Evolutionary conservation across 192 early-diverging fungal genomes (phyloP).

Genomic region (Backusella tuberculispora): DNA sequence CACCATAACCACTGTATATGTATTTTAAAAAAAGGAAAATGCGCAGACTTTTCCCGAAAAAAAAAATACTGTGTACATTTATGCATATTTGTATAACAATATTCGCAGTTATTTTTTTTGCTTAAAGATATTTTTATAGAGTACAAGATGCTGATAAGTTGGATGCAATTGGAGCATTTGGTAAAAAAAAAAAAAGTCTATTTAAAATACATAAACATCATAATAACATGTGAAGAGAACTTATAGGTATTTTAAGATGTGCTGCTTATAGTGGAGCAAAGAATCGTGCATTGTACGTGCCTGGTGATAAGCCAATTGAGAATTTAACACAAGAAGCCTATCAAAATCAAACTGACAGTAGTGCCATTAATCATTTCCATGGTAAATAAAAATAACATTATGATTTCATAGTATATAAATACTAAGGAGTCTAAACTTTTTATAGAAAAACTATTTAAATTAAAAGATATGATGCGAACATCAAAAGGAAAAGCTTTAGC

Average conservation of each 20-base stretch:
- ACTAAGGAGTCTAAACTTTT: conserved; percentile 23
- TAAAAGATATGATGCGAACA: conserved; percentile 71
- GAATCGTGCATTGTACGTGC: conserved; percentile 59
- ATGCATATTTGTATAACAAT: too few relatives aligned
- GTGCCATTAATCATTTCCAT: conserved; percentile 69
- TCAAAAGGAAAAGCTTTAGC: conserved; percentile 56
- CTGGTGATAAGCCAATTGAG: conserved; percentile 49
- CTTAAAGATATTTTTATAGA: conserved; percentile 30
- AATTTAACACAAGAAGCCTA: conserved; percentile 68
- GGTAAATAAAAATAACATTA: conserved; percentile 40
- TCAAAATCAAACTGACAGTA: conserved; percentile 51
- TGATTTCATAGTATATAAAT: background rate
- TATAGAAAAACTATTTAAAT: conserved; percentile 67
- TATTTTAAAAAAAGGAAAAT: too few relatives aligned
- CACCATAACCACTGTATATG: too few relatives aligned
- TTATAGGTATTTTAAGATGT: conserved; percentile 64
- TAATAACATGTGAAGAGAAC: background rate
- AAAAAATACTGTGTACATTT: too few relatives aligned
- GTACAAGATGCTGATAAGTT: conserved; percentile 77
- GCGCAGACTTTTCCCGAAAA: too few relatives aligned
- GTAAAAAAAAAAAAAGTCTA: conserved; percentile 27
- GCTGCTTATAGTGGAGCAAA: conserved; percentile 72
- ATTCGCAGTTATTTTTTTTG: background rate
- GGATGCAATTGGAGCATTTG: conserved; percentile 78
- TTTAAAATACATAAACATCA: background rate